phyloP scores from a whole-genome alignment of 768 basidiomycete species.

The Boletus vinaceobasis region DNA sequence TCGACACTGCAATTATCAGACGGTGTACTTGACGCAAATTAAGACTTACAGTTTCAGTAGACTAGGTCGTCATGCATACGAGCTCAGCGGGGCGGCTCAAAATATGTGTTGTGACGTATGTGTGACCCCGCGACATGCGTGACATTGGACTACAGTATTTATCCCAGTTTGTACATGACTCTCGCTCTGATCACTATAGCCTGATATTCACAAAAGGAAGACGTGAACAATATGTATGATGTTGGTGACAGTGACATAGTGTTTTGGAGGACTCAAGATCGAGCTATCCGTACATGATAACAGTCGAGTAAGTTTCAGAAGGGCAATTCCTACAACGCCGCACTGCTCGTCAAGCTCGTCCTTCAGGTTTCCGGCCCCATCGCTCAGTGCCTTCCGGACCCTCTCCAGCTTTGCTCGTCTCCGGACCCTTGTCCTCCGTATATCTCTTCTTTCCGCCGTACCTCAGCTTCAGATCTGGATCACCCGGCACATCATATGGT shows the following conservation, averaged over 20 bases:
- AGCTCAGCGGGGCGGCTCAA: too few species aligned
- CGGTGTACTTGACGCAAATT: neutral
- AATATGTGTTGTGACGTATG: too few species aligned
- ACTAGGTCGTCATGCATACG: too few species aligned
- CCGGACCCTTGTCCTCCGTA: conserved; percentile 27
- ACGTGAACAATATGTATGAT: neutral
- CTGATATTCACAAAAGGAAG: neutral
- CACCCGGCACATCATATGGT: conserved; percentile 21
- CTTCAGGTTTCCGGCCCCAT: conserved; percentile 35
- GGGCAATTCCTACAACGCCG: neutral
- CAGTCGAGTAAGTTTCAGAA: neutral
- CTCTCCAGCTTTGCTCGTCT: conserved; percentile 32
- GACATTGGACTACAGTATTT: too few species aligned
- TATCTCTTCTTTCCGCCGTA: conserved; percentile 22
- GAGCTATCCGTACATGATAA: neutral
- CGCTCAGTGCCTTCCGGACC: conserved; percentile 39
- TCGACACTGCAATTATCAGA: neutral
- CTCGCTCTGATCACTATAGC: neutral
- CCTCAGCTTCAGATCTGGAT: conserved; percentile 9
- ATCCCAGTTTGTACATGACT: neutral
- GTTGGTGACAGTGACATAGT: neutral
- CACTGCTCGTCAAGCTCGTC: conserved; percentile 11
- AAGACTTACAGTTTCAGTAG: too few species aligned
- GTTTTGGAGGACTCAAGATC: neutral
- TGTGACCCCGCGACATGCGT: too few species aligned